Evolutionary conservation across 805 yeast genomes (phyloP).

Genomic region (Candida schatavii): DNA sequence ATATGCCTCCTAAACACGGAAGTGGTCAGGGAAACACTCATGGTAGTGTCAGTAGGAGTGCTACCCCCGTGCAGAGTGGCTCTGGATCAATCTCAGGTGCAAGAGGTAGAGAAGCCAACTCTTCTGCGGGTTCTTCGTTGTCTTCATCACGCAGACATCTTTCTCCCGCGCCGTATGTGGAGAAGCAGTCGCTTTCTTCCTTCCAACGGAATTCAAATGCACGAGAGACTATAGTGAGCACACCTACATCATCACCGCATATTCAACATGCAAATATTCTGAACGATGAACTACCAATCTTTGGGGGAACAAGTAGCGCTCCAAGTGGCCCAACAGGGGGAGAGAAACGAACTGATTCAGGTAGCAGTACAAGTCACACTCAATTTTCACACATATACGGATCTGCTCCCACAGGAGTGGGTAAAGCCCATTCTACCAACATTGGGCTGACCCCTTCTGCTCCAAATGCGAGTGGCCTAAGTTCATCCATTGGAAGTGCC

Average conservation of each 20-base stretch:
- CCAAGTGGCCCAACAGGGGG: constrained; percentile 15
- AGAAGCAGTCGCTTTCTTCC: constrained; percentile 56
- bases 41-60: constrained; percentile 3
- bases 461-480: not conserved
- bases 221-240: constrained; percentile 12
- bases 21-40: not conserved
- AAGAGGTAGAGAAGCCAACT: constrained; percentile 7
- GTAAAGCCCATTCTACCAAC: no score
- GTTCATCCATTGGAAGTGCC: not conserved
- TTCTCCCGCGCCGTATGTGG: constrained; percentile 49
- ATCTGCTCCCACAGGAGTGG: no score
- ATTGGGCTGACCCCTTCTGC: no score
- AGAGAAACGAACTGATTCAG: constrained; percentile 19
- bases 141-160: constrained; percentile 57
- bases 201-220: constrained; percentile 50
- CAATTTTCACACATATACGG: no score
- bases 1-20: constrained; percentile 15
- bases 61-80: not conserved
- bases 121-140: constrained; percentile 23
- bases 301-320: constrained; percentile 15
- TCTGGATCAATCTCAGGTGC: not conserved
- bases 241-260: constrained; percentile 61
- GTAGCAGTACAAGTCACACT: constrained; percentile 11
- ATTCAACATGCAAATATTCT: constrained; percentile 21
- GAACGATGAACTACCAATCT: constrained; percentile 7